These are phyloP conservation scores for Russula griseocarnosa DNA, from an alignment of 768 basidiomycete genomes.

Conservation along the genomic window DNA sequence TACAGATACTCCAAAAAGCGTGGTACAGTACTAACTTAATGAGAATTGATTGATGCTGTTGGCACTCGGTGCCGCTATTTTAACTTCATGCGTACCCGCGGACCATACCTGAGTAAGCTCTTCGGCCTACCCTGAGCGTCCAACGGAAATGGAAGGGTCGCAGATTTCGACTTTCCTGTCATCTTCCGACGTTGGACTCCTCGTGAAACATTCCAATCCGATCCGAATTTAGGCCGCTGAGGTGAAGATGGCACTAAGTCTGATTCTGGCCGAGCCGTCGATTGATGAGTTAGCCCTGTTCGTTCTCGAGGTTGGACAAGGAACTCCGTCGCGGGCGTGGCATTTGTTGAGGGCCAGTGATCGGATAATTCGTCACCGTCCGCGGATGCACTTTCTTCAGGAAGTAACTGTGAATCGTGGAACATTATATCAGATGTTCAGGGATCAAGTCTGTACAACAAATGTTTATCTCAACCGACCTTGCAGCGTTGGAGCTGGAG, in stretches of 20 bases:
- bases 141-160: constrained; percentile 10
- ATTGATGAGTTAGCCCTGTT: not conserved
- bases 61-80: not conserved
- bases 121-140: constrained; percentile 13
- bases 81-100: constrained; percentile 14
- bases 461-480: constrained; percentile 1
- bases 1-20: not conserved
- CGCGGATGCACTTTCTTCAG: not conserved
- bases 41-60: not conserved
- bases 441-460: not conserved
- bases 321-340: not conserved
- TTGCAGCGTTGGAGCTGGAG: not conserved
- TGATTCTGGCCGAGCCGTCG: not conserved
- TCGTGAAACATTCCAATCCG: constrained; percentile 19
- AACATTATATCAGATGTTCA: not conserved
- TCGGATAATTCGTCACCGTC: not conserved
- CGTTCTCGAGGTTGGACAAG: not conserved
- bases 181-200: not conserved
- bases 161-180: constrained; percentile 1
- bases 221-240: constrained; percentile 17
- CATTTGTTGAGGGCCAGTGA: not conserved
- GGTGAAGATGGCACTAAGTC: not conserved
- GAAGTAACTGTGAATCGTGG: not conserved
- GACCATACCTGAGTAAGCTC: constrained; percentile 10
- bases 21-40: not conserved